Conservation (phyloP, 1,284 basidiomycete genomes). For the Naganishia albida region DNA sequence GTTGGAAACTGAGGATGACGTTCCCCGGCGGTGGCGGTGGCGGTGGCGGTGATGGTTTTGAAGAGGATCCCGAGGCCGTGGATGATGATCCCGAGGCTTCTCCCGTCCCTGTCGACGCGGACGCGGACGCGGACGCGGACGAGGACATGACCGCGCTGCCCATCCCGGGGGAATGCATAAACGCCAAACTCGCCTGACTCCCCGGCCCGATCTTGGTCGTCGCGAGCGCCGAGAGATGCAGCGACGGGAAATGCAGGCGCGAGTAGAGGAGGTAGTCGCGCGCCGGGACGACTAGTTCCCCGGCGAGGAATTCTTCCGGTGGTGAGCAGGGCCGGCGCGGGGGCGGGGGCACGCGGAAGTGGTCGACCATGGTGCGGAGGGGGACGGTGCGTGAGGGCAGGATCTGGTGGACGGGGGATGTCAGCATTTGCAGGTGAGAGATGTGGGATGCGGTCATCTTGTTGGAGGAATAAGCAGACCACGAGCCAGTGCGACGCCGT, state of each 20-base stretch:
- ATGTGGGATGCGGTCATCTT: neutral
- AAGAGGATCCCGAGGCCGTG: slow-evolving; percentile 37
- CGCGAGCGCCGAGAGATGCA: slow-evolving; percentile 84
- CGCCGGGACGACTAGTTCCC: slow-evolving; percentile 45
- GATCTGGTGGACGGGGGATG: slow-evolving; percentile 38
- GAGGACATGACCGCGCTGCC: slow-evolving; percentile 36
- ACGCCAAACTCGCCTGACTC: slow-evolving; percentile 53
- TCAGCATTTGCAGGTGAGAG: slow-evolving; percentile 14
- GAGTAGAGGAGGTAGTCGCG: slow-evolving; percentile 74
- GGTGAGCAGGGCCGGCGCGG: slow-evolving; percentile 72
- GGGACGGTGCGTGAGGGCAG: slow-evolving; percentile 68
- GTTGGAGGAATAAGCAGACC: neutral
- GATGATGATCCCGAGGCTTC: slow-evolving; percentile 55
- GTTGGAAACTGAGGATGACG: slow-evolving; percentile 83
- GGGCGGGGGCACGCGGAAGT: slow-evolving; percentile 75
- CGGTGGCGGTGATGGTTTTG: no score
- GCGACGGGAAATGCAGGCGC: slow-evolving; percentile 82
- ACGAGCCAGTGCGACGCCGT: neutral
- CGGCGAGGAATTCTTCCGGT: slow-evolving; percentile 75
- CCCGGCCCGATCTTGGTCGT: slow-evolving; percentile 67
- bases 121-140: slow-evolving; percentile 35
- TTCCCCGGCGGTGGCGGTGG: slow-evolving; percentile 61
- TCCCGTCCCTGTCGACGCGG: slow-evolving; percentile 57
- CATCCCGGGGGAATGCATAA: slow-evolving; percentile 46
- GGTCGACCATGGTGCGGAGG: slow-evolving; percentile 86